phyloP scores from a whole-genome alignment of 768 basidiomycete species.

The Kwoniella botswanensis region DNA sequence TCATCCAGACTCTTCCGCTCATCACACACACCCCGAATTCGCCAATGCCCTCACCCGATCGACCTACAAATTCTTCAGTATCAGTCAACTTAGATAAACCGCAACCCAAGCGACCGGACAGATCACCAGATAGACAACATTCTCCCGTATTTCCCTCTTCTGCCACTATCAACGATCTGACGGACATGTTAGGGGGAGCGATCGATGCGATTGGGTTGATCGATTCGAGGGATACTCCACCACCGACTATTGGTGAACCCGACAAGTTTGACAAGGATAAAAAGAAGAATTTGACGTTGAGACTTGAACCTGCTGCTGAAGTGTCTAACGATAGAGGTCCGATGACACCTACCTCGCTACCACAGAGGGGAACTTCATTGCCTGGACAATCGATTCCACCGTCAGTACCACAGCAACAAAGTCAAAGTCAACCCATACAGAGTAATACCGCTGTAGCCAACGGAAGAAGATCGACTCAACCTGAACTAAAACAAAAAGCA shows the following conservation, averaged over 20 bases:
- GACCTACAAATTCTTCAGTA: conserved; percentile 3
- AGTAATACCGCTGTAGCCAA: neutral
- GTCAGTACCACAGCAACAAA: neutral
- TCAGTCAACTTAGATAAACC: conserved; percentile 5
- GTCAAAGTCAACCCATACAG: neutral
- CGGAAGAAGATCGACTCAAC: conserved; percentile 14
- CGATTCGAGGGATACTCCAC: conserved; percentile 49
- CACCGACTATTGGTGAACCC: conserved; percentile 40
- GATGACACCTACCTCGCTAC: conserved; percentile 30
- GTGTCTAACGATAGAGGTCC: conserved; percentile 17
- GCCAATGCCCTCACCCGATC: conserved; percentile 23
- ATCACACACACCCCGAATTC: conserved; percentile 37
- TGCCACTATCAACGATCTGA: conserved; percentile 44
- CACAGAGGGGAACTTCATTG: conserved; percentile 22
- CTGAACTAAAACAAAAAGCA: conserved; percentile 20
- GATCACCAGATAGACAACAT: conserved; percentile 28
- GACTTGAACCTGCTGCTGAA: conserved; percentile 25
- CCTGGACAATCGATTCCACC: conserved; percentile 5
- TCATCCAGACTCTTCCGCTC: conserved; percentile 23
- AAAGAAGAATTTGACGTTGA: conserved; percentile 14
- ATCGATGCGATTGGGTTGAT: conserved; percentile 53
- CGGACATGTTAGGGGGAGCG: conserved; percentile 52
- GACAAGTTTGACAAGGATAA: conserved; percentile 17
- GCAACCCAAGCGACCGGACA: conserved; percentile 30
- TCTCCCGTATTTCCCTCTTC: conserved; percentile 22